Percentiles rank a stretch among this genome's conserved stretches.
Conservation (phyloP, 805 yeast genomes). For the Zygotorulaspora sp. region DNA sequence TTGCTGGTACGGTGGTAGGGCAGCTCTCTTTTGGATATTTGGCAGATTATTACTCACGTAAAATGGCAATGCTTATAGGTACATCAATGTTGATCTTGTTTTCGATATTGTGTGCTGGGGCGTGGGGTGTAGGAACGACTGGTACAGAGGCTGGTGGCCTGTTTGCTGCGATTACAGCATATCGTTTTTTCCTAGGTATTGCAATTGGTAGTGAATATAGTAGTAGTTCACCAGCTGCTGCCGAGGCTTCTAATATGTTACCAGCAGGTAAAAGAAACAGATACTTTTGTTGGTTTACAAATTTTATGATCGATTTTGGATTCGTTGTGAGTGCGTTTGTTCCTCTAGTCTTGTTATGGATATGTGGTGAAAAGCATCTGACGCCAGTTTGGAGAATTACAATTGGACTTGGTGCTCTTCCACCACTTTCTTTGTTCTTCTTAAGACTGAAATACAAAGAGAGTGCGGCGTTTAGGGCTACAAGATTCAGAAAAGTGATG, state of each 20-base stretch:
- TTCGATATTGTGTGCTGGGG: slow-evolving; percentile 73
- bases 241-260: slow-evolving; percentile 78
- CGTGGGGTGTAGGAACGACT: slow-evolving; percentile 68
- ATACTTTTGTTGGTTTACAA: slow-evolving; percentile 85
- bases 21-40: slow-evolving; percentile 75
- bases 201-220: slow-evolving; percentile 96
- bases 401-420: slow-evolving; percentile 84
- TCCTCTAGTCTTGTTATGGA: slow-evolving; percentile 82
- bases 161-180: slow-evolving; percentile 77
- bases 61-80: slow-evolving; percentile 75
- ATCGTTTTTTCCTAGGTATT: slow-evolving; percentile 82
- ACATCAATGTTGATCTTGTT: slow-evolving; percentile 70
- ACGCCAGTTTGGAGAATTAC: slow-evolving; percentile 89
- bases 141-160: slow-evolving; percentile 63
- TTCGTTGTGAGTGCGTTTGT: slow-evolving; percentile 81
- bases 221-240: slow-evolving; percentile 87
- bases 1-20: slow-evolving; percentile 89
- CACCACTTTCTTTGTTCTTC: slow-evolving; percentile 73
- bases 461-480: slow-evolving; percentile 63
- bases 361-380: slow-evolving; percentile 64
- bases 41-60: slow-evolving; percentile 77
- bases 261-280: slow-evolving; percentile 84
- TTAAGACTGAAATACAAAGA: slow-evolving; percentile 74
- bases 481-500: slow-evolving; percentile 57
- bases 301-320: slow-evolving; percentile 81